Percentiles rank a stretch among this genome's conserved stretches.
Conservation (phyloP, 257 asterid genomes). For the Verbascum thapsus region DNA sequence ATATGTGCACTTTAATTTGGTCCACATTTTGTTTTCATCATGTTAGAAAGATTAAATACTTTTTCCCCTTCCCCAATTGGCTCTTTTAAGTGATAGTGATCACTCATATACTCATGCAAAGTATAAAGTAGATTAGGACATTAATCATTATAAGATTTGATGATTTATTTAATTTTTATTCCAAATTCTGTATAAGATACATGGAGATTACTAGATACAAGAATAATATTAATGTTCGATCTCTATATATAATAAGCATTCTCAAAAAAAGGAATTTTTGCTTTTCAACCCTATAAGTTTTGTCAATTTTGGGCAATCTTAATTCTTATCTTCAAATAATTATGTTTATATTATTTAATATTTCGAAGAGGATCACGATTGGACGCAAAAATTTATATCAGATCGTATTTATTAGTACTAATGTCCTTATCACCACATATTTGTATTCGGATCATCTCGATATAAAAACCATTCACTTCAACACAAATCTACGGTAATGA, state of each 20-base stretch:
- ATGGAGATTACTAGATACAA: background rate
- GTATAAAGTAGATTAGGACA: constrained; percentile 39
- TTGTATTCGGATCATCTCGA: no score
- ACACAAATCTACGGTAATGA: no score
- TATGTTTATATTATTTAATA: no score
- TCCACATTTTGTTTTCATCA: constrained; percentile 27
- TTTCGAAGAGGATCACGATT: no score
- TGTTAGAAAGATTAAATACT: constrained; percentile 42
- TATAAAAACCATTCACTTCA: no score
- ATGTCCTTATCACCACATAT: no score
- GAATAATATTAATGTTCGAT: background rate
- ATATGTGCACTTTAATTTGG: constrained; percentile 25
- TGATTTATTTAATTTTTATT: constrained; percentile 26
- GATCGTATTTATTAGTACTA: no score
- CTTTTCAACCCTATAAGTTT: background rate
- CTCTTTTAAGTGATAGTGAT: constrained; percentile 39
- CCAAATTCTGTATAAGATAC: constrained; percentile 19
- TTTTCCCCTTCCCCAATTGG: constrained; percentile 31
- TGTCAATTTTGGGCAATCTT: background rate
- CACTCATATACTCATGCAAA: constrained; percentile 29
- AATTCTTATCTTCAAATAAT: no score
- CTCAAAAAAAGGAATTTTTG: background rate
- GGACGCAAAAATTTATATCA: no score
- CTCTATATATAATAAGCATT: background rate
- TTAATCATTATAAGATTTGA: constrained; percentile 25